Evolutionary conservation across 768 basidiomycete genomes (phyloP), one percentile per base, ranked within the genome.

Genomic region (Tricholomella constricta): DNA sequence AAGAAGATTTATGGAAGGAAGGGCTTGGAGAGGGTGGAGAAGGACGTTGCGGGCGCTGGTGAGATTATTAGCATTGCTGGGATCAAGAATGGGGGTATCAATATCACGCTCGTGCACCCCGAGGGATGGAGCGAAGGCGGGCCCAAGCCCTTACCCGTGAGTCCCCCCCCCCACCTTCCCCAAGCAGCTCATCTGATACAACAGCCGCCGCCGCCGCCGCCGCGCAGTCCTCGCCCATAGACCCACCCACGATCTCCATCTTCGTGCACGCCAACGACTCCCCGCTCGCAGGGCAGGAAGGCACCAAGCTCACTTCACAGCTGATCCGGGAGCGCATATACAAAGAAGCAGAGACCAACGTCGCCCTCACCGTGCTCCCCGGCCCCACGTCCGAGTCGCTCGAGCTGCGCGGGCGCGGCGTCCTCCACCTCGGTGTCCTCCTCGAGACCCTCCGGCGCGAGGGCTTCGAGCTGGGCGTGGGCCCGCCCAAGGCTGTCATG

Each of bases 291-390:
- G 78, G 76, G 9, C 68, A 68, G 27, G 78, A 78, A 55, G 78
- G 78, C 35, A 69, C 68, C 6, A 80, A 78, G 60, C 72, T 80
- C 43, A 80, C 78, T 6, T 78, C 76, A 1, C 78, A 78, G 56
- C 48, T 79, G 26, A 74, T 80, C 59, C 73, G 75, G 6, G 78
- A 80, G 36, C 69, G 78, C 1, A 75, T 78, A 47, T 69, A 72
- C 61, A 77, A 77, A 59, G 78, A 80, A 64, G 75, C 78, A 2
- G 73, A 76, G 52, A 80, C 78, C n/a, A 78, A 80, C 51, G 77
- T 79, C 43, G 78, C 78, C 0, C 65, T 80, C n/a, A 71, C 68
- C 31, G 75, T 80, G 43, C 68, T 80, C 6, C 78, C 78, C 0
- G 78, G 77, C 2, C 77, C 78, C 1, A 78, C 78, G 8, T 75